Conservation (phyloP, 2,329 filamentous ascomycete species). For the Aspergillus versicolor region DNA sequence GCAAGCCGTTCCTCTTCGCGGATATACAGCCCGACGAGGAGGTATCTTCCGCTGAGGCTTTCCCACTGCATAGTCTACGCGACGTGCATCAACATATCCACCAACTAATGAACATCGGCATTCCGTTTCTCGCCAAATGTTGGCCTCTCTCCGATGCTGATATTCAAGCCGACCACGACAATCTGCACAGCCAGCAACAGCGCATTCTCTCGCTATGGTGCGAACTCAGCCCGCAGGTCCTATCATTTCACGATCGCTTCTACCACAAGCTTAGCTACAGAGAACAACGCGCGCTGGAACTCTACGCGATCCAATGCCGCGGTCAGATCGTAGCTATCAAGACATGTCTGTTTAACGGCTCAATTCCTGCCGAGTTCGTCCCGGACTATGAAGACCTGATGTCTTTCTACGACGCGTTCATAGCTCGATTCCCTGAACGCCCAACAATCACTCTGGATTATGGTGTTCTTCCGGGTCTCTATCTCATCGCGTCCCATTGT, state of each 20-base stretch:
- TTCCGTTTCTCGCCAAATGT: conserved; percentile 12
- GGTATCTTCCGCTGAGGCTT: background rate
- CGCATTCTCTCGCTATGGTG: background rate
- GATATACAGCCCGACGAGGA: background rate
- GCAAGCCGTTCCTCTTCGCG: background rate
- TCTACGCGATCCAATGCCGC: conserved; percentile 14
- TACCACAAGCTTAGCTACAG: background rate
- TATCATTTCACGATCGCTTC: background rate
- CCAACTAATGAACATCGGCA: conserved; percentile 1
- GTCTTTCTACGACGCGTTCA: background rate
- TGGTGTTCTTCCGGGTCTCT: conserved; percentile 13
- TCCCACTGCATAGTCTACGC: background rate
- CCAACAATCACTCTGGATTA: conserved; percentile 6
- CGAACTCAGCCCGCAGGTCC: background rate
- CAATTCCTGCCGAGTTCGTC: background rate
- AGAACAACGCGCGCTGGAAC: conserved; percentile 13
- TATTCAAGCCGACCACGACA: conserved; percentile 5
- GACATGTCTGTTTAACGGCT: conserved; percentile 11
- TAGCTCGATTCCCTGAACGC: conserved; percentile 8
- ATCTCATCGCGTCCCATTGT: conserved; percentile 11
- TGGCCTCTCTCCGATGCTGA: conserved; percentile 8
- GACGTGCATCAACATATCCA: background rate
- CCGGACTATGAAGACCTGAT: conserved; percentile 10
- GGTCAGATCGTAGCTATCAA: conserved; percentile 7
- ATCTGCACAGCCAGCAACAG: conserved; percentile 7